A percentile compares a stretch with the other conserved stretches of the same genome.
phyloP scores from a whole-genome alignment of 371 early-diverging fungal genomes.

The Mortierella sp. region DNA sequence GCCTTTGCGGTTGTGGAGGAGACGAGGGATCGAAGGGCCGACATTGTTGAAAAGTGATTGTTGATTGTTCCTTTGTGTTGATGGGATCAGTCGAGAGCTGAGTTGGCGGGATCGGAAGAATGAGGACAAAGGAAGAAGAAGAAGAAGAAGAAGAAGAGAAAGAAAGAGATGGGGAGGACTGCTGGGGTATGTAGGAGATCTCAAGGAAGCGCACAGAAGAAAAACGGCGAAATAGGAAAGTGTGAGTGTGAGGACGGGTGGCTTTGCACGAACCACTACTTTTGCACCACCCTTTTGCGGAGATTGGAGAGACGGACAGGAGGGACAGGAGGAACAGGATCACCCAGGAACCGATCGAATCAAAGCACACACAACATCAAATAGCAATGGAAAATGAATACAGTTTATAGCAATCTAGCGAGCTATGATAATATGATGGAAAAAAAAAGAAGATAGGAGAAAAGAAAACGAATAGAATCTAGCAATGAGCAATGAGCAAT shows the following conservation, averaged over 20 bases:
- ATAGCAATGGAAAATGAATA: not conserved
- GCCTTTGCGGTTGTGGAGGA: constrained; percentile 40
- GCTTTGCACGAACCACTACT: not conserved
- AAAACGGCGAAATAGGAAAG: constrained; percentile 5
- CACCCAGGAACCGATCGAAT: not conserved
- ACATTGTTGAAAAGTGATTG: constrained; percentile 28
- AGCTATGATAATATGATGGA: not conserved
- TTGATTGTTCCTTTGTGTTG: not conserved
- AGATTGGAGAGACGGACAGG: not conserved
- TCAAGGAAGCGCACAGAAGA: not conserved
- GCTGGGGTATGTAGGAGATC: not conserved
- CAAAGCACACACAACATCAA: not conserved
- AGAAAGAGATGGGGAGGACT: not conserved
- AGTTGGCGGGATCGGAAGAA: constrained; percentile 5
- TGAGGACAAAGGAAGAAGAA: constrained; percentile 7
- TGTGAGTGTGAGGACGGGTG: not conserved
- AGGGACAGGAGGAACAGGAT: not conserved
- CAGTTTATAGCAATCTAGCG: constrained; percentile 2
- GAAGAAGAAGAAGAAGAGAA: constrained; percentile 7
- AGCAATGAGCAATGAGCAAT: not conserved
- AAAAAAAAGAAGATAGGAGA: not conserved
- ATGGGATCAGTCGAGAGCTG: not conserved
- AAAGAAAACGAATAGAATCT: not conserved
- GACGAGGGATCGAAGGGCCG: constrained; percentile 55
- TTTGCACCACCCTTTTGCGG: not conserved